Evolutionary conservation across 108 stramenopile genomes (phyloP), one percentile per base, ranked within the genome.

Genomic region (Nannochloropsis gaditana): DNA sequence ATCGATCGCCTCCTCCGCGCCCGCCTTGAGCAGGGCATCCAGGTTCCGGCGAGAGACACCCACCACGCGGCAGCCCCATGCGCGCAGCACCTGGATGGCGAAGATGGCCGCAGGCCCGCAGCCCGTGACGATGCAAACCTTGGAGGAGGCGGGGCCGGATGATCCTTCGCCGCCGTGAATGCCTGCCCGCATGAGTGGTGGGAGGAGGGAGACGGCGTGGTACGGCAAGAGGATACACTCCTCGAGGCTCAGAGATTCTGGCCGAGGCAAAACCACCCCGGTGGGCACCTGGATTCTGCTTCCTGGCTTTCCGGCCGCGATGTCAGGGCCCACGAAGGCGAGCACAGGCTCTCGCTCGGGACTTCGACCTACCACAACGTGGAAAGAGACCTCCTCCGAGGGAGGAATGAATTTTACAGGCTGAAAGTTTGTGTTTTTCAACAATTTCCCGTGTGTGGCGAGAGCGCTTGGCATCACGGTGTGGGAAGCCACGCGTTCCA

Each of bases 61-160:
- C 59, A 73, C 59, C n/a, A 73, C 59, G 15, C 59, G 15, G 59
- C 59, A 73, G n/a, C 59, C 59, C 59, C 59, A 73, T 2, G 59
- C 59, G n/a, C 59, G 59, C 59, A 73, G 59, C 59, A 73, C 59
- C n/a, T 73, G 59, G n/a, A 73, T n/a, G 59, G 59, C 59, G n/a
- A 73, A 73, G 15, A 73, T 73, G 19, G 59, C 59, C 15, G 59
- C 59, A 73, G 59, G 59, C 15, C 59, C 59, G n/a, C 59, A 73
- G 59, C 59, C 59, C 19, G 59, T 73, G 59, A 73, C 59, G n/a
- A 73, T 73, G 59, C 59, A 73, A 73, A 73, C 59, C 59, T 73
- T 73, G 4, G 59, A 73, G 19, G 59, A 73, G 6, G 59, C 59
- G 15, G 59, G 59, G 59, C 59, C 59, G 4, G 59, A 73, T n/a